A percentile compares a stretch with the other conserved stretches of the same genome.
Evolutionary conservation across 176 grass and related monocot species (phyloP).

Genomic region (Aegilops longissima): DNA sequence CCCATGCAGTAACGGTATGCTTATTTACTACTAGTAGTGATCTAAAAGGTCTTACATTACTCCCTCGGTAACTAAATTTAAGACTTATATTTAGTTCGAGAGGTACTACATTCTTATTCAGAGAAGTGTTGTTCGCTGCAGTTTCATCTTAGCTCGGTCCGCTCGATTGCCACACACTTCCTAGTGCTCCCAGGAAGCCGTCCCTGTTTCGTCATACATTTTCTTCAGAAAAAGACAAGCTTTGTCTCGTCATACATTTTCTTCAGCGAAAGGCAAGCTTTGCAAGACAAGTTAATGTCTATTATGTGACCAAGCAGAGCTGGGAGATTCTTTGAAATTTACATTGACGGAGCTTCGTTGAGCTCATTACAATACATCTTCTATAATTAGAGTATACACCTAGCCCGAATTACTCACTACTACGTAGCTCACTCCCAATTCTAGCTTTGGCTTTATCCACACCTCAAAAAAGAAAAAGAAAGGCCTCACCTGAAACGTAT

Average conservation of each 20-base stretch:
- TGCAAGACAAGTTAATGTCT: neutral
- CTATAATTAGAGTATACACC: constrained; percentile 31
- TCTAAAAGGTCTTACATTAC: too few species aligned
- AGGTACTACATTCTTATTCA: too few species aligned
- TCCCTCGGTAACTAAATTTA: too few species aligned
- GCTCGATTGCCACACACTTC: neutral
- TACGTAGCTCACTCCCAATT: constrained; percentile 21
- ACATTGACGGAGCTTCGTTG: constrained; percentile 28
- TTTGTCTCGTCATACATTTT: too few species aligned
- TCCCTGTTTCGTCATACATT: too few species aligned
- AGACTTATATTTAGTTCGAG: too few species aligned
- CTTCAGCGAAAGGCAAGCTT: neutral
- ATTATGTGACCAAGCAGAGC: neutral
- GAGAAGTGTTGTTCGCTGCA: neutral
- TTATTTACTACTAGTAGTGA: too few species aligned
- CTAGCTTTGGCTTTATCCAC: constrained; percentile 43
- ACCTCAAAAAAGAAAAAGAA: constrained; percentile 23
- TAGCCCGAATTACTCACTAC: constrained; percentile 30
- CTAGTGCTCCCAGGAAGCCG: too few species aligned
- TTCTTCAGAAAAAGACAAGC: too few species aligned
- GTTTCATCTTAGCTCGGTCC: neutral
- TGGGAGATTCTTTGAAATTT: constrained; percentile 21
- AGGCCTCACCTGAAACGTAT: constrained; percentile 51
- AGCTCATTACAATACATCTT: constrained; percentile 33
- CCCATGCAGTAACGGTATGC: too few species aligned